Evolutionary conservation across 2,329 filamentous ascomycete genomes (phyloP).

Genomic region (Monilinia aucupariae): DNA sequence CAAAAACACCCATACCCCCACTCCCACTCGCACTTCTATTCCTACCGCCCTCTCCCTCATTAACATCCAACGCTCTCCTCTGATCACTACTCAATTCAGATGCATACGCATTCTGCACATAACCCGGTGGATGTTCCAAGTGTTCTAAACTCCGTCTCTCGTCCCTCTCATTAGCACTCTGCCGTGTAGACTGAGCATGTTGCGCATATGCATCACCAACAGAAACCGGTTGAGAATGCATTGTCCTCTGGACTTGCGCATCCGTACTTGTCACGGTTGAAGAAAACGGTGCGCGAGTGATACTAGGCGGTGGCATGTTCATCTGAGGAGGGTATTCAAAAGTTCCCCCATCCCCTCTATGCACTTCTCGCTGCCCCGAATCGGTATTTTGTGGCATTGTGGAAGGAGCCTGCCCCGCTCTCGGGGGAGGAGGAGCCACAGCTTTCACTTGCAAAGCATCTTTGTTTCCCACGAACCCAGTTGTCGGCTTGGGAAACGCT

Average conservation of each 20-base stretch:
- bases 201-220: background rate
- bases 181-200: background rate
- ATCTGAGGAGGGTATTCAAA: constrained; percentile 35
- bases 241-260: background rate
- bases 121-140: constrained; percentile 41
- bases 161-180: too few relatives aligned
- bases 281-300: constrained; percentile 41
- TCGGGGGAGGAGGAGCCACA: constrained; percentile 41
- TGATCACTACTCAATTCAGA: constrained; percentile 48
- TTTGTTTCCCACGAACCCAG: constrained; percentile 22
- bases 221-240: constrained; percentile 15
- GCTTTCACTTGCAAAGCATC: constrained; percentile 28
- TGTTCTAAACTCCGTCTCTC: constrained; percentile 27
- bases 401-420: constrained; percentile 40
- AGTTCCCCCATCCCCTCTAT: background rate
- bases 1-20: background rate
- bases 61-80: constrained; percentile 29
- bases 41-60: background rate
- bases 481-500: constrained; percentile 44
- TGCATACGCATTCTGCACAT: constrained; percentile 51
- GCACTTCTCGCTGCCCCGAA: background rate
- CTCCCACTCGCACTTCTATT: constrained; percentile 35
- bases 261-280: constrained; percentile 38
- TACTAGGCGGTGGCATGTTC: constrained; percentile 26
- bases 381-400: background rate